Conservation (phyloP, 352 stramenopile species). For the Sclerospora graminicola region DNA sequence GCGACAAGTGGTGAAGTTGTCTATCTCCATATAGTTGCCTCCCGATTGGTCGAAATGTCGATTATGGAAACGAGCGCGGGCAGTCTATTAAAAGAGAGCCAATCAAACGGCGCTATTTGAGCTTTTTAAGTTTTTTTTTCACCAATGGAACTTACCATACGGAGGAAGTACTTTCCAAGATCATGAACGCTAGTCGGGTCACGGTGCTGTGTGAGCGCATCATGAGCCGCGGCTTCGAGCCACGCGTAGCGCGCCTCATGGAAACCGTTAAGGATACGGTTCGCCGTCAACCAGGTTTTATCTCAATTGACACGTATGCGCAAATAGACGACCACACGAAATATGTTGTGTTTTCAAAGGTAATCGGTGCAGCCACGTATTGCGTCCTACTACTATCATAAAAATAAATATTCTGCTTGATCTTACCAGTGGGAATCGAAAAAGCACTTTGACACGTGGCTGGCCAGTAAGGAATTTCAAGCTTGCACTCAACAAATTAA, state of each 20-base stretch:
- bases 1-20: no score
- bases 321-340: conserved; percentile 76
- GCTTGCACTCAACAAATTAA: conserved; percentile 75
- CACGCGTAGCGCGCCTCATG: conserved; percentile 74
- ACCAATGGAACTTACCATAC: no score
- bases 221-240: conserved; percentile 83
- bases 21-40: no score
- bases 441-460: conserved; percentile 72
- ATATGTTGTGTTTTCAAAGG: conserved; percentile 85
- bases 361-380: conserved; percentile 8
- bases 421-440: conserved; percentile 66
- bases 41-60: no score
- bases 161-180: conserved; percentile 1
- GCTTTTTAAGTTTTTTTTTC: no score
- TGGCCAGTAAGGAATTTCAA: conserved; percentile 68
- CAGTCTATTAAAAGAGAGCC: no score
- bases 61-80: no score
- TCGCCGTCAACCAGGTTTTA: conserved; percentile 54
- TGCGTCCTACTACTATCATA: conserved; percentile 1
- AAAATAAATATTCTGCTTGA: background rate
- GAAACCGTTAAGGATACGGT: conserved; percentile 79
- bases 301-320: conserved; percentile 70
- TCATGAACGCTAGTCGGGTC: conserved; percentile 31
- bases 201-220: conserved; percentile 80
- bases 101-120: no score